Conservation (phyloP, 1,284 basidiomycete genomes). For the Takashimella tepidaria region DNA sequence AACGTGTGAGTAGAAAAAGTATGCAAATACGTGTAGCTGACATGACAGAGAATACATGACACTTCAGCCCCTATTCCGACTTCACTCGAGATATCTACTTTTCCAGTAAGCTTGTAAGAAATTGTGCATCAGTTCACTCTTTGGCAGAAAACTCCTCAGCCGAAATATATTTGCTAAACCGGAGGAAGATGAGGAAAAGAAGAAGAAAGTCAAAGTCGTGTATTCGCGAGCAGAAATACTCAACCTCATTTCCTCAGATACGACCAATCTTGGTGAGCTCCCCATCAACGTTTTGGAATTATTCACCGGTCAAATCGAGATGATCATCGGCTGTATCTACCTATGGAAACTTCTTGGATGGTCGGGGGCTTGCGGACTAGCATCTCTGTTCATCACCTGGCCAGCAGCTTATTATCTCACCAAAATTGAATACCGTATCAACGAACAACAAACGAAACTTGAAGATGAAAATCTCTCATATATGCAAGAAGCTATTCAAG, state of each 20-base stretch:
- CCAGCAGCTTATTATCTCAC: slow-evolving; percentile 82
- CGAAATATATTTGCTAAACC: slow-evolving; percentile 21
- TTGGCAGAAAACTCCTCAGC: slow-evolving; percentile 26
- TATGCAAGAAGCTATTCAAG: slow-evolving; percentile 87
- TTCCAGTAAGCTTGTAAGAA: slow-evolving; percentile 24
- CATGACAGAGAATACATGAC: slow-evolving; percentile 3
- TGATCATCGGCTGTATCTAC: slow-evolving; percentile 67
- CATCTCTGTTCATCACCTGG: slow-evolving; percentile 46
- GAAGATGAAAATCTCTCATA: slow-evolving; percentile 77
- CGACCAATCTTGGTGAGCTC: slow-evolving; percentile 14
- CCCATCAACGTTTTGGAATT: slow-evolving; percentile 17
- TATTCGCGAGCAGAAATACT: slow-evolving; percentile 31
- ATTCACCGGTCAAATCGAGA: slow-evolving; percentile 71
- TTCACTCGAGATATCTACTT: slow-evolving; percentile 21
- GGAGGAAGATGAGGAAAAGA: slow-evolving; percentile 8
- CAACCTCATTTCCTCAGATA: slow-evolving; percentile 30
- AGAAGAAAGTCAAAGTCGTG: slow-evolving; percentile 8
- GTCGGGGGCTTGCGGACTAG: slow-evolving; percentile 51
- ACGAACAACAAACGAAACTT: slow-evolving; percentile 79
- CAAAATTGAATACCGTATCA: slow-evolving; percentile 68
- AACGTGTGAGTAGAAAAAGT: slow-evolving; percentile 16
- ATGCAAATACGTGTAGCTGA: too few relatives aligned
- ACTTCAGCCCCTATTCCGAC: slow-evolving; percentile 15
- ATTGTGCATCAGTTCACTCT: too few relatives aligned
- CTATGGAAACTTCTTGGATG: slow-evolving; percentile 71